A percentile compares a stretch with the other conserved stretches of the same genome.
Conservation (phyloP, 768 basidiomycete species). For the Amyloporia xantha region DNA sequence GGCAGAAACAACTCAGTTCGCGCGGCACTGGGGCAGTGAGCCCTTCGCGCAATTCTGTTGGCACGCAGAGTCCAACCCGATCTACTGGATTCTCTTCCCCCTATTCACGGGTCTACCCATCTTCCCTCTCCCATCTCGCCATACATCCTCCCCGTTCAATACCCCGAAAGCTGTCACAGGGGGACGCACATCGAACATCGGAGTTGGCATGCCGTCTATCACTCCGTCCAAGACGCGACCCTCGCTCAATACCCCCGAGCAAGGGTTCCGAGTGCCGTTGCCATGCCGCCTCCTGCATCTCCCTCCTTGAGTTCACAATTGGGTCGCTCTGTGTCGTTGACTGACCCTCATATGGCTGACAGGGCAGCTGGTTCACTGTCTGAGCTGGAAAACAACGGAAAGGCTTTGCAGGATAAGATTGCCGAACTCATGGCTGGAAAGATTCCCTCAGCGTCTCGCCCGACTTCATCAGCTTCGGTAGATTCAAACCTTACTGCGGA, state of each 20-base stretch:
- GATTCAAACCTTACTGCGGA: constrained; percentile 25
- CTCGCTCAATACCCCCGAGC: constrained; percentile 61
- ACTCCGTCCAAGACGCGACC: constrained; percentile 32
- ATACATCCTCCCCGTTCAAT: constrained; percentile 46
- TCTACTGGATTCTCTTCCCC: constrained; percentile 16
- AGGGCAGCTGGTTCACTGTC: constrained; percentile 15
- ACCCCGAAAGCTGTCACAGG: constrained; percentile 54
- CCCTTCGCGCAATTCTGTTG: constrained; percentile 10
- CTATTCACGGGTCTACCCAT: no score
- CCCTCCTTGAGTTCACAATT: constrained; percentile 35
- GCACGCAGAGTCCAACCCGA: constrained; percentile 18
- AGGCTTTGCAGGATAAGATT: constrained; percentile 44
- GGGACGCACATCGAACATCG: constrained; percentile 29
- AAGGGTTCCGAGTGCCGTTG: constrained; percentile 62
- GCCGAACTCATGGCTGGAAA: constrained; percentile 34
- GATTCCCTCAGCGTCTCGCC: constrained; percentile 27
- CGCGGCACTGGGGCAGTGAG: constrained; percentile 26
- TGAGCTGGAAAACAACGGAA: constrained; percentile 34
- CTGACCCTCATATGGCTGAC: constrained; percentile 22
- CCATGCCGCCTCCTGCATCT: constrained; percentile 78
- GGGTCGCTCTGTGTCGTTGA: constrained; percentile 33
- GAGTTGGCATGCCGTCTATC: constrained; percentile 35
- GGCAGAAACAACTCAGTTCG: constrained; percentile 67
- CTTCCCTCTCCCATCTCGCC: constrained; percentile 26
- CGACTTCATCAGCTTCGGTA: constrained; percentile 28